These are phyloP conservation scores for Rhamnella rubrinervis DNA, from an alignment of 331 rosid species.

Conservation along the genomic window DNA sequence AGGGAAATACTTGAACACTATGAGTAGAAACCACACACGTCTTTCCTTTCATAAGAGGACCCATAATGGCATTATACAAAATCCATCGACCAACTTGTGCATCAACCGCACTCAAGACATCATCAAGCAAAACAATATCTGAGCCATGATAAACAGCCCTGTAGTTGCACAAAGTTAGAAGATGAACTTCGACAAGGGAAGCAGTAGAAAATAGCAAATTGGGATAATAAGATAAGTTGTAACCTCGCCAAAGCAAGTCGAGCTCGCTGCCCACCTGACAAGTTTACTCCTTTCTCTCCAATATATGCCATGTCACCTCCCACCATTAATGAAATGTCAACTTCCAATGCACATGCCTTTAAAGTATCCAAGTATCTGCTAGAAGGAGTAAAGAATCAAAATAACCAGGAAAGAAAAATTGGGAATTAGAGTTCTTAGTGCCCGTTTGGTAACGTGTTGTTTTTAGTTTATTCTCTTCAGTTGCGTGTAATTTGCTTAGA, in stretches of 20 bases:
- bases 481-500: no score
- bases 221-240: conserved; percentile 4
- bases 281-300: conserved; percentile 85
- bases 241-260: conserved; percentile 97
- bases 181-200: conserved; percentile 9
- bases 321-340: conserved; percentile 80
- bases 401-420: neutral
- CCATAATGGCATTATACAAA: conserved; percentile 68
- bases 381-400: conserved; percentile 1
- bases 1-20: conserved; percentile 64
- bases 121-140: conserved; percentile 83
- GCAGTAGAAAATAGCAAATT: conserved; percentile 4
- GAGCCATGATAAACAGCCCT: conserved; percentile 86
- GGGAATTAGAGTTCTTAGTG: no score
- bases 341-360: conserved; percentile 73
- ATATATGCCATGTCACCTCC: conserved; percentile 93
- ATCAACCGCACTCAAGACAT: conserved; percentile 90
- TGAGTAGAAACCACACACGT: conserved; percentile 84
- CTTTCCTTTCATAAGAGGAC: conserved; percentile 62
- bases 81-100: conserved; percentile 87
- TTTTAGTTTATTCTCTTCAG: no score
- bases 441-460: no score
- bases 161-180: conserved; percentile 33
- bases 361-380: conserved; percentile 73
- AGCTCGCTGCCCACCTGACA: conserved; percentile 96